Percentiles rank a stretch among this genome's conserved stretches.
Evolutionary conservation across 2,329 filamentous ascomycete genomes (phyloP).

Genomic region (Calonectria pteridis): DNA sequence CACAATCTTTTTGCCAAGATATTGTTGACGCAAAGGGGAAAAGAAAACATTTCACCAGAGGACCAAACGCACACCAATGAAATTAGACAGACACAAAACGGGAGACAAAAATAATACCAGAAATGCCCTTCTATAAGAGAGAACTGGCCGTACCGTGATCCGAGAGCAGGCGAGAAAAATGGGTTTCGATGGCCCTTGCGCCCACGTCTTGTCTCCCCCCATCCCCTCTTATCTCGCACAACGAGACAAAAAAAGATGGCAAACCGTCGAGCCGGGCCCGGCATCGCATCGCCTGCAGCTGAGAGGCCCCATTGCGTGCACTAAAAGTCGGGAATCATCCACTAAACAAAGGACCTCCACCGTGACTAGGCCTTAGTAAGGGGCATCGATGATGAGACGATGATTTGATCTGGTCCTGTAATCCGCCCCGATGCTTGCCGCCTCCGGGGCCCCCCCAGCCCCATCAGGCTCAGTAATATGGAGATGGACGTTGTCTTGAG

Average conservation of each 20-base stretch:
- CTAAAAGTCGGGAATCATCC: conserved; percentile 10
- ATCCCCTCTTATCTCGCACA: neutral
- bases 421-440: conserved; percentile 20
- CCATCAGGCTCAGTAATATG: conserved; percentile 2
- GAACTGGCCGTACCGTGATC: neutral
- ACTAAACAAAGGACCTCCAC: conserved; percentile 19
- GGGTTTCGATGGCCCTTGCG: neutral
- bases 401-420: conserved; percentile 22
- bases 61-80: neutral
- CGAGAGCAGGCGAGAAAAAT: neutral
- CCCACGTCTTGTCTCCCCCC: neutral
- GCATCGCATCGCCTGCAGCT: conserved; percentile 12
- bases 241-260: neutral
- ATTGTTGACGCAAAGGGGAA: neutral
- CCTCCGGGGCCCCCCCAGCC: neutral
- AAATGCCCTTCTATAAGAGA: neutral
- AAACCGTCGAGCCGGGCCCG: conserved; percentile 8
- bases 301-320: neutral
- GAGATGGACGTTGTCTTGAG: neutral
- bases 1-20: conserved; percentile 2
- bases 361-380: conserved; percentile 26
- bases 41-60: neutral
- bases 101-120: neutral
- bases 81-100: neutral
- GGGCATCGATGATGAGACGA: conserved; percentile 26